These are phyloP conservation scores for Gentiana macrophylla DNA, from an alignment of 257 asterid species.

Conservation along the genomic window DNA sequence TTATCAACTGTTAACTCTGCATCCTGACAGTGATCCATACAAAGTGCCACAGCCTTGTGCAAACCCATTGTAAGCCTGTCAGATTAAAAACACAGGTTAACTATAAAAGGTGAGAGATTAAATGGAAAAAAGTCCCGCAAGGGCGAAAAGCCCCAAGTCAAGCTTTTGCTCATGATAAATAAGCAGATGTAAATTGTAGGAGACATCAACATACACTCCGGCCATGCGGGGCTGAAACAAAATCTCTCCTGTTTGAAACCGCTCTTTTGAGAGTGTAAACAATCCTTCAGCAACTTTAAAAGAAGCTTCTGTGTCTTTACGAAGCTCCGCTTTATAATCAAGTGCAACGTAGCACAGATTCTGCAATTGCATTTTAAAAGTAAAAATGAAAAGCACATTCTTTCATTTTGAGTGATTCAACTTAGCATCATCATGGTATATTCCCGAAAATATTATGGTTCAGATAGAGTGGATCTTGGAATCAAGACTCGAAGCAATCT, in stretches of 20 bases:
- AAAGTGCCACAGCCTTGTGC: constrained; percentile 79
- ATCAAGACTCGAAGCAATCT: too few relatives aligned
- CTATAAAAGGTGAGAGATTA: too few relatives aligned
- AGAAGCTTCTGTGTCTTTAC: constrained; percentile 60
- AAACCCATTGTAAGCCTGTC: constrained; percentile 81
- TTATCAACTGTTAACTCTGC: constrained; percentile 65
- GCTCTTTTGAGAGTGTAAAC: constrained; percentile 78
- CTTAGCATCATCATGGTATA: too few relatives aligned
- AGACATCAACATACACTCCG: constrained; percentile 60
- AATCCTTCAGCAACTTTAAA: constrained; percentile 47
- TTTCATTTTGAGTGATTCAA: not conserved
- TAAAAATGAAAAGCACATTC: too few relatives aligned
- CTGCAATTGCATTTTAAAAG: constrained; percentile 38
- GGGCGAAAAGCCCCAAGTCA: not conserved
- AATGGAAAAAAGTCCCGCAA: too few relatives aligned
- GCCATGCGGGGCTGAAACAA: constrained; percentile 81
- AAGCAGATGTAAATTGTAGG: constrained; percentile 15
- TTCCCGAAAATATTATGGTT: too few relatives aligned
- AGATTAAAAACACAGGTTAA: not conserved
- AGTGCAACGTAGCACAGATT: constrained; percentile 86
- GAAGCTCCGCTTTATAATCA: constrained; percentile 83
- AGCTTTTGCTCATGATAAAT: constrained; percentile 1
- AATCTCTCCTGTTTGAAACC: constrained; percentile 93
- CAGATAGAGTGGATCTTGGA: too few relatives aligned
- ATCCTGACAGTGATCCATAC: constrained; percentile 89